Base-by-base conservation (phyloP, 2,329 filamentous ascomycete species). In the Coleophoma eucalyptorum region DNA sequence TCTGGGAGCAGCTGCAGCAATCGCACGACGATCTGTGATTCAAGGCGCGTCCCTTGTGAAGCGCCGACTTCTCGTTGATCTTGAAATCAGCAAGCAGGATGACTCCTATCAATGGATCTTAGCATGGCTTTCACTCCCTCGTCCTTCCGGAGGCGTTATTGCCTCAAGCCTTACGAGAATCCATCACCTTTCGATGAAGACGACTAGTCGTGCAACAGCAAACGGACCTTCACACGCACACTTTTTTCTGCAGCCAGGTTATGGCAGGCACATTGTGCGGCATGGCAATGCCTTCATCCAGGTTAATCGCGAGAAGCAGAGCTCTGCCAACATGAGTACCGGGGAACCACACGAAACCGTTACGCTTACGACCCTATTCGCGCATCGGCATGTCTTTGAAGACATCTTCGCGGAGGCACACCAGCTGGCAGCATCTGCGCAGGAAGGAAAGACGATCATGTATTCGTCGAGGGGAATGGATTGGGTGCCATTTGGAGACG, bases 11-110 rank as follows among this genome's bases (percentile, higher is more conserved):
- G 87, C 81, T 38, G 80, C 91, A 32, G 87, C 90, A 12, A 82
- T 96, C 60, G 89, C 86, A 31, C 90, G 94, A 56, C 87, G 87
- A 64, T 89, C 89, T 33, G 69, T 88, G 52, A 81, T 92, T 53
- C 77, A 84, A 61, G 84, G 84, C 49, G 84, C 86, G n/a, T 80
- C 81, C 41, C 77, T 95, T 50, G 72, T 96, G 52, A 88, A 90
- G 46, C 85, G 87, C 48, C 89, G 93, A 45, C 83, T 99, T 72
- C 84, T 99, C 31, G 90, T 97, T 62, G 91, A 97, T 63, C 84
- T 99, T 62, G 94, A 99, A 70, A 96, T 99, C 69, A 93, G 89
- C 68, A 89, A 90, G 65, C 89, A 93, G 62, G 94, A 99, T 71
- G 84, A 90, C 42, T 92, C 93, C 2, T 99, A 97, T 67, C 85